A percentile compares a stretch with the other conserved stretches of the same genome.
These are phyloP conservation scores for Azolla pinnata DNA, from an alignment of 75 land plant species.

Conservation along the genomic window DNA sequence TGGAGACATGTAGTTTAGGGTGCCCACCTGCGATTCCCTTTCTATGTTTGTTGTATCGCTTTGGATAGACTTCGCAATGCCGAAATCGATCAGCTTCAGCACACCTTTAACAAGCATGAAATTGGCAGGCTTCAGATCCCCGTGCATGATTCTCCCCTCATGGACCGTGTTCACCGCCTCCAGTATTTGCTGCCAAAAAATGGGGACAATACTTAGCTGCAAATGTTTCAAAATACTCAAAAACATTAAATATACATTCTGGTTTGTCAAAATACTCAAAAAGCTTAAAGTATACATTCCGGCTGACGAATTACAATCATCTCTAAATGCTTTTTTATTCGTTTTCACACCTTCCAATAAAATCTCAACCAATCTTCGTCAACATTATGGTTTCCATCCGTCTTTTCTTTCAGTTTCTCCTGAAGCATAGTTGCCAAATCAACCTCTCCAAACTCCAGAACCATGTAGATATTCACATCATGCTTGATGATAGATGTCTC, in stretches of 20 bases:
- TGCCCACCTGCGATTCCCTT: conserved; percentile 91
- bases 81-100: conserved; percentile 92
- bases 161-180: conserved; percentile 90
- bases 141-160: conserved; percentile 95
- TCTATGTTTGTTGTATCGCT: conserved; percentile 96
- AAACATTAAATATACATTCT: neutral
- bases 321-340: neutral
- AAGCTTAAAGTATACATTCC: neutral
- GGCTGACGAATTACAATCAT: too few relatives aligned
- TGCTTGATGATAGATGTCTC: conserved; percentile 34
- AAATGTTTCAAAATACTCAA: neutral
- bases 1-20: conserved; percentile 95
- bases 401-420: conserved; percentile 68
- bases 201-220: neutral
- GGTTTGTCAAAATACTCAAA: too few relatives aligned
- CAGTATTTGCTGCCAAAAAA: conserved; percentile 71
- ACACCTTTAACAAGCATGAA: conserved; percentile 88
- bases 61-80: conserved; percentile 92
- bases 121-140: conserved; percentile 97
- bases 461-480: conserved; percentile 90
- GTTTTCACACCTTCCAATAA: conserved; percentile 75
- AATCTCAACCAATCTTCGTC: conserved; percentile 95
- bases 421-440: conserved; percentile 88
- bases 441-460: conserved; percentile 96
- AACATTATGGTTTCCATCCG: conserved; percentile 24